phyloP scores from a whole-genome alignment of 805 yeast genomes.

The Ogataea paraovalis region DNA sequence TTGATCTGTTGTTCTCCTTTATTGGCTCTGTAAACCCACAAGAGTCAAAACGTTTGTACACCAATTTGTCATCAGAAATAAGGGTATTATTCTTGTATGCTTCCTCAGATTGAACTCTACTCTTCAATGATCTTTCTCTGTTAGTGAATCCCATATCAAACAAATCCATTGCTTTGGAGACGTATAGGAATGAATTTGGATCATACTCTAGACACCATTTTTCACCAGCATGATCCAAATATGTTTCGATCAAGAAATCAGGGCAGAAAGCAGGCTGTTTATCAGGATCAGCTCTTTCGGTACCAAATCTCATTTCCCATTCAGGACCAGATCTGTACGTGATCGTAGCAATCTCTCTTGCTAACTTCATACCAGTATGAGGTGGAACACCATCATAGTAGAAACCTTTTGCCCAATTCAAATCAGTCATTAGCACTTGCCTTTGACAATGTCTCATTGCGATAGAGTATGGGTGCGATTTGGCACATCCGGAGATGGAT shows the following conservation, averaged over 20 bases:
- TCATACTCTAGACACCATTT: conserved; percentile 90
- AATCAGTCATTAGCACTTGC: conserved; percentile 91
- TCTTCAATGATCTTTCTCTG: conserved; percentile 38
- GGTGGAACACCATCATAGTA: conserved; percentile 76
- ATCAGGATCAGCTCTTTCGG: conserved; percentile 77
- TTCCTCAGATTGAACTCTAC: conserved; percentile 30
- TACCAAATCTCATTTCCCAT: conserved; percentile 91
- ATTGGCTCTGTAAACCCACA: conserved; percentile 46
- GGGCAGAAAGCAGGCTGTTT: conserved; percentile 87
- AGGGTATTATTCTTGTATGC: conserved; percentile 25
- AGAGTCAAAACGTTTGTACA: conserved; percentile 27
- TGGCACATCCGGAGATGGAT: conserved; percentile 87
- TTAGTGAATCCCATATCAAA: conserved; percentile 67
- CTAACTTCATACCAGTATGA: conserved; percentile 91
- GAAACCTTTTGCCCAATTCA: conserved; percentile 90
- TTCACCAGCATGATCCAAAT: conserved; percentile 91
- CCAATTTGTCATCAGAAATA: conserved; percentile 24
- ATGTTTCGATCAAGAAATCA: conserved; percentile 88
- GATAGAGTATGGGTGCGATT: conserved; percentile 90
- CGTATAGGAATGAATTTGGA: conserved; percentile 81
- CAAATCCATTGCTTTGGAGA: conserved; percentile 92
- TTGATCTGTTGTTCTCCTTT: conserved; percentile 45
- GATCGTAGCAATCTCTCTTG: conserved; percentile 90
- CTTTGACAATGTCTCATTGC: conserved; percentile 92
- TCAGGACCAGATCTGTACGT: conserved; percentile 95